Evolutionary conservation across 176 grass and related monocot species (phyloP), one percentile per base, ranked within the genome.

Genomic region (Avena sativa): DNA sequence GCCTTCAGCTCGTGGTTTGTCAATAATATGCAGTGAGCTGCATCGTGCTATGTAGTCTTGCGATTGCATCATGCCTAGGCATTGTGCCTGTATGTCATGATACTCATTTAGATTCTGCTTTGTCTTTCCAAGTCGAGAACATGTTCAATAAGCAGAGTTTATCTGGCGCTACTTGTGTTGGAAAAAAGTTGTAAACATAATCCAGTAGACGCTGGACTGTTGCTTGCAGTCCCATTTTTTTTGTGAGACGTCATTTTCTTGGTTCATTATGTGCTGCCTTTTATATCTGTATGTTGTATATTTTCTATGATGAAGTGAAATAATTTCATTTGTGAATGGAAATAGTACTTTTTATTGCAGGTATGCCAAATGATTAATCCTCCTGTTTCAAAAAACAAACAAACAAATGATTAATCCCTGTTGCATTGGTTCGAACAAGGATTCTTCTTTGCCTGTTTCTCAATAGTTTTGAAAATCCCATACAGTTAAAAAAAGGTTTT

Each of bases 21-120:
- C 57, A 91, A 87, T 87, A 91, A 91, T 84, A 21, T 57, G 80
- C 47, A 56, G 66, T 50, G 71, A 79, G 55, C 67, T 87, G 81
- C 38, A 17, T 84, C 30, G 32, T 74, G 59, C 11, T 76, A 48
- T 74, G 84, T 65, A 38, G 80, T 71, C 65, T 71, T 64, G 34
- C 79, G 32, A 56, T 62, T 90, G 63, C 72, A 55, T 66, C 43
- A 77, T 19, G 69, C 38, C 60, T 60, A 38, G 81, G 14, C 53
- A 15, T 10, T 32, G 57, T 51, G 83, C 50, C 10, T 47, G 70
- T 28, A 75, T 75, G 30, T 79, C 25, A 66, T 84, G 36, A 53
- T 79, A 67, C 11, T 66, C 28, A 30, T 30, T 30, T 74, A 68
- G 19, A 84, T 84, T 87, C 55, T 58, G 66, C 58, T 1, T 32